These are phyloP conservation scores for Reticulascus tulasneorum DNA, from an alignment of 2,329 filamentous ascomycete species.

Conservation along the genomic window DNA sequence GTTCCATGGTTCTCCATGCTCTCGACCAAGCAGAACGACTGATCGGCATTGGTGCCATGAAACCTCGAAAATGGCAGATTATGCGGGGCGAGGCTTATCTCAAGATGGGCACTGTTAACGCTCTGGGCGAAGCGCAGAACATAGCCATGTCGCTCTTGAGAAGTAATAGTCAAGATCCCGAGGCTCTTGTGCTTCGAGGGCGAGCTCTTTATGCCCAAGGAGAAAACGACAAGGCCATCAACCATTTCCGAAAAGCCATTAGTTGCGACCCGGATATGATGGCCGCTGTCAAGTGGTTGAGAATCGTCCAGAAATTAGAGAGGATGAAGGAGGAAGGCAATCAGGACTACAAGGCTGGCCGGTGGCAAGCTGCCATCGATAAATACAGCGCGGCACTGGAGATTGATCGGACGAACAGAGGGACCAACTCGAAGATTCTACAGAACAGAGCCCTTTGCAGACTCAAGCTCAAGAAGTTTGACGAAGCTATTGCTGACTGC, in stretches of 20 bases:
- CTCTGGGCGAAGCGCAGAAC: constrained; percentile 86
- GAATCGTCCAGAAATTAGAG: constrained; percentile 87
- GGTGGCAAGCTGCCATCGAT: constrained; percentile 75
- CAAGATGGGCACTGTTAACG: constrained; percentile 87
- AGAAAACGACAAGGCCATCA: constrained; percentile 91
- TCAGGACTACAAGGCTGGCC: constrained; percentile 77
- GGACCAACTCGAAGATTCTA: constrained; percentile 89
- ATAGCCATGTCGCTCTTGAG: constrained; percentile 85
- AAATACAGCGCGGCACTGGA: constrained; percentile 80
- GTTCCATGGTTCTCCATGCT: constrained; percentile 88
- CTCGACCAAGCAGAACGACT: constrained; percentile 85
- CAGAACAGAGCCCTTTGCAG: constrained; percentile 89
- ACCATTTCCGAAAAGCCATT: constrained; percentile 86
- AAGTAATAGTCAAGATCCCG: constrained; percentile 84
- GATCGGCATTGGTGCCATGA: constrained; percentile 69
- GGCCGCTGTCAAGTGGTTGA: constrained; percentile 81
- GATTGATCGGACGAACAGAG: constrained; percentile 83
- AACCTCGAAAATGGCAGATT: constrained; percentile 89
- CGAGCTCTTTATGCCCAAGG: constrained; percentile 85
- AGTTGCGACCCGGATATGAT: constrained; percentile 89
- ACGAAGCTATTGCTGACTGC: constrained; percentile 78
- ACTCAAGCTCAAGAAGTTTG: constrained; percentile 78
- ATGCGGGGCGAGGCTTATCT: constrained; percentile 89
- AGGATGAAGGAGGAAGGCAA: constrained; percentile 95
- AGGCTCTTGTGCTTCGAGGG: constrained; percentile 86